Conservation (phyloP, 345 rosid species). For the Tarenaya hassleriana region DNA sequence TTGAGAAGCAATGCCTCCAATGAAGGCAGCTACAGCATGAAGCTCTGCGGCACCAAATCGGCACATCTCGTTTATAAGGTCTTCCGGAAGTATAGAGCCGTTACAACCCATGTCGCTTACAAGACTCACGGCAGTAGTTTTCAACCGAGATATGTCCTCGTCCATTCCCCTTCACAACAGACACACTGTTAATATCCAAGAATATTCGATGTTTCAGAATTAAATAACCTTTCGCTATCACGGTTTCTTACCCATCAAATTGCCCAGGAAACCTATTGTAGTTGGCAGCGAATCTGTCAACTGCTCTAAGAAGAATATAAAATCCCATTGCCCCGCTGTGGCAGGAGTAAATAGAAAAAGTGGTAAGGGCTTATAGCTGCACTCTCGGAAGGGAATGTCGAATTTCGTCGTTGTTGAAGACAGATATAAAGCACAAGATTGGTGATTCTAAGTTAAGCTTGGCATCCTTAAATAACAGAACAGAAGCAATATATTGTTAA, state of each 20-base stretch:
- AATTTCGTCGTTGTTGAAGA: too few species aligned
- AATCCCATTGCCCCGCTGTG: slow-evolving; percentile 72
- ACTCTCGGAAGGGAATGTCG: too few species aligned
- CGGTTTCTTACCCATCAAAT: slow-evolving; percentile 69
- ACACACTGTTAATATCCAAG: slow-evolving; percentile 9
- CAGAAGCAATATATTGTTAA: too few species aligned
- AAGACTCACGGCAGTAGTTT: slow-evolving; percentile 58
- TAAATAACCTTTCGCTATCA: slow-evolving; percentile 3
- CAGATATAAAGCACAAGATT: too few species aligned
- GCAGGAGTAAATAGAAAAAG: slow-evolving; percentile 11
- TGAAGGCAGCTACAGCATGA: slow-evolving; percentile 84
- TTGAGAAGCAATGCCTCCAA: slow-evolving; percentile 92
- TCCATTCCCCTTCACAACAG: slow-evolving; percentile 69
- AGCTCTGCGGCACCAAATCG: slow-evolving; percentile 96
- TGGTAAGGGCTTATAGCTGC: too few species aligned
- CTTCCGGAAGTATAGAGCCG: slow-evolving; percentile 71
- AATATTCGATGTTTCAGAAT: not conserved
- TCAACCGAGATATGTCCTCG: slow-evolving; percentile 80
- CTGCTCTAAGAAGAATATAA: slow-evolving; percentile 86
- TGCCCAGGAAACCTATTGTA: slow-evolving; percentile 90
- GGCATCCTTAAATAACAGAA: too few species aligned
- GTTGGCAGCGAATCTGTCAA: slow-evolving; percentile 77
- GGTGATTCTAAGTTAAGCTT: too few species aligned
- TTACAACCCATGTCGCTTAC: slow-evolving; percentile 83
- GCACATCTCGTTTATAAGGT: slow-evolving; percentile 90